Percentiles rank a stretch among this genome's conserved stretches.
Conservation (phyloP, 1,284 basidiomycete species). For the Cryptococcus hybrid region DNA sequence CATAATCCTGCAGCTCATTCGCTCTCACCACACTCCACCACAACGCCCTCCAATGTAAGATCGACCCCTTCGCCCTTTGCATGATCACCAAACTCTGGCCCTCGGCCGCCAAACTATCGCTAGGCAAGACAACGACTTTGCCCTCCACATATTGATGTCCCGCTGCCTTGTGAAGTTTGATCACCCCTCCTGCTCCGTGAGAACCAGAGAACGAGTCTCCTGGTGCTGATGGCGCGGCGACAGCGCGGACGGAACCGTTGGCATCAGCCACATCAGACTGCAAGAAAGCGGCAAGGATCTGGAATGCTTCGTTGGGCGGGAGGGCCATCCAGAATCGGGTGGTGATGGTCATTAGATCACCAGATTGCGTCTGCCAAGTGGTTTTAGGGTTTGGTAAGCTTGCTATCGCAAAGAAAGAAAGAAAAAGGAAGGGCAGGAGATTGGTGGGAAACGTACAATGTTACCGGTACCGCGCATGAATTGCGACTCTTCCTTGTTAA, state of each 20-base stretch:
- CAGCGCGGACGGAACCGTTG: conserved; percentile 15
- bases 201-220: not conserved
- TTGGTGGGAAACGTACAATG: conserved; percentile 28
- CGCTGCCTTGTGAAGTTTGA: conserved; percentile 36
- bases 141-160: conserved; percentile 39
- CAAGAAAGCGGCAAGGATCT: conserved; percentile 28
- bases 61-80: conserved; percentile 43
- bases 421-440: not conserved
- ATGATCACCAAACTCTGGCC: conserved; percentile 39
- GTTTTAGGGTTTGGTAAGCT: not conserved
- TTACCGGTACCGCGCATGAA: conserved; percentile 49
- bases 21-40: conserved; percentile 45
- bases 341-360: conserved; percentile 37
- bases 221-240: not conserved
- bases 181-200: conserved; percentile 4
- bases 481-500: conserved; percentile 46
- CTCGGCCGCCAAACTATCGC: conserved; percentile 31
- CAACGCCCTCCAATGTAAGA: conserved; percentile 47
- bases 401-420: not conserved
- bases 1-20: conserved; percentile 32
- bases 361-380: conserved; percentile 38
- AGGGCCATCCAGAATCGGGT: conserved; percentile 47
- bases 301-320: conserved; percentile 21
- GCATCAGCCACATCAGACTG: conserved; percentile 20
- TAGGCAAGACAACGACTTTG: conserved; percentile 24